These are phyloP conservation scores for Calonectria pauciramosa DNA, from an alignment of 2,329 filamentous ascomycete genomes.

Conservation along the genomic window DNA sequence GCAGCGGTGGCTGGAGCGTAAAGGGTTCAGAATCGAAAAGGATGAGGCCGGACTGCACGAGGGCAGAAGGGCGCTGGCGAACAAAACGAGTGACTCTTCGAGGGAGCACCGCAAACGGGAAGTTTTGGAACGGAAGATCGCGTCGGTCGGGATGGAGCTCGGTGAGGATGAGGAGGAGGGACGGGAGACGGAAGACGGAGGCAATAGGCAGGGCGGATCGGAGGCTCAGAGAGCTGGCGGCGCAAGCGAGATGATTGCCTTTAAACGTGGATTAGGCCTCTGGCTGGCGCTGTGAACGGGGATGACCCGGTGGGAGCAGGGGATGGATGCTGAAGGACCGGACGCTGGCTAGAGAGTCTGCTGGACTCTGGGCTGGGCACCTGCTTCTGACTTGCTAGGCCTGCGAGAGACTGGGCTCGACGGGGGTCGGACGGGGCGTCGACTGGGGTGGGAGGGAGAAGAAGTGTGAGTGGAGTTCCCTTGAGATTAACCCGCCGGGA, in stretches of 20 bases:
- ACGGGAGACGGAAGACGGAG: slow-evolving; percentile 40
- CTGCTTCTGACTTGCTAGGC: slow-evolving; percentile 34
- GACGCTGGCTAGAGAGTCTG: slow-evolving; percentile 35
- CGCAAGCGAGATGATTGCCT: slow-evolving; percentile 68
- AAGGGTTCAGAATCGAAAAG: slow-evolving; percentile 29
- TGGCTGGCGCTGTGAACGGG: slow-evolving; percentile 50
- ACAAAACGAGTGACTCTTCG: slow-evolving; percentile 34
- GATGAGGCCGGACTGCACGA: slow-evolving; percentile 15
- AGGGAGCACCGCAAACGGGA: slow-evolving; percentile 34
- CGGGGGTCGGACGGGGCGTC: slow-evolving; percentile 32
- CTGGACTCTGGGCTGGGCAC: slow-evolving; percentile 23
- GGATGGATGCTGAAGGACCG: slow-evolving; percentile 35
- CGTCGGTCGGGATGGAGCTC: slow-evolving; percentile 48
- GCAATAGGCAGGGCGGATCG: slow-evolving; percentile 53
- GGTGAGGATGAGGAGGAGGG: slow-evolving; percentile 43
- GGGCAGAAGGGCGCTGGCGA: slow-evolving; percentile 16
- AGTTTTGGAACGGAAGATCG: slow-evolving; percentile 40
- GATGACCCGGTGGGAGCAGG: slow-evolving; percentile 46
- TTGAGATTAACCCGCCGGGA: slow-evolving; percentile 58
- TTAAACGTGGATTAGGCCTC: slow-evolving; percentile 56
- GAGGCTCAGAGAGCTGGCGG: slow-evolving; percentile 62
- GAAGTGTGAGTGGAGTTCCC: slow-evolving; percentile 57
- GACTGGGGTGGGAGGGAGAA: slow-evolving; percentile 45
- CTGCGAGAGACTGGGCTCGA: slow-evolving; percentile 36
- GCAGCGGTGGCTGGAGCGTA: slow-evolving; percentile 36